A percentile compares a stretch with the other conserved stretches of the same genome.
phyloP scores from a whole-genome alignment of 2,329 filamentous ascomycete genomes.

The Pyricularia pennisetigena region DNA sequence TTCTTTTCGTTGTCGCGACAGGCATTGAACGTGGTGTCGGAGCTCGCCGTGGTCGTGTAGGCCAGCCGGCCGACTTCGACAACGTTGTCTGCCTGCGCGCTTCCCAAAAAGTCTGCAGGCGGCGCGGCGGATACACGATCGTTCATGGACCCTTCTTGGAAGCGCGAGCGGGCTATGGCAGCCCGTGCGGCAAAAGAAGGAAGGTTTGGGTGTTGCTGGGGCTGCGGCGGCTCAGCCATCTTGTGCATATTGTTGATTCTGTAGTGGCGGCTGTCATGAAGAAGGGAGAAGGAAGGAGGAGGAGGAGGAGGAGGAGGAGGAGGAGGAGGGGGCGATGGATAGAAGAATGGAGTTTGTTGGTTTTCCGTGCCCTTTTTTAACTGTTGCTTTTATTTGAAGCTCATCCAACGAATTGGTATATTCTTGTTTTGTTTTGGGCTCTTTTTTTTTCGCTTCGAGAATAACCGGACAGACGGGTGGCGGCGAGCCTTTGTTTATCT shows the following conservation, averaged over 20 bases:
- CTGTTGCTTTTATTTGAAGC: neutral
- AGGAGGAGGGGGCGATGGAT: neutral
- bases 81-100: slow-evolving; percentile 11
- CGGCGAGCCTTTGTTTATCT: neutral
- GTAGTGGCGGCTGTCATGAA: neutral
- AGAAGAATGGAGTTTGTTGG: neutral
- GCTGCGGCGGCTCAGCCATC: slow-evolving; percentile 11
- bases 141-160: slow-evolving; percentile 81
- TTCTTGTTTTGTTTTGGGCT: neutral
- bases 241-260: neutral
- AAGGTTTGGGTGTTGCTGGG: slow-evolving; percentile 7
- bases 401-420: neutral
- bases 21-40: neutral
- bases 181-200: slow-evolving; percentile 2
- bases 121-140: slow-evolving; percentile 65
- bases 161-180: slow-evolving; percentile 30
- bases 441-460: neutral
- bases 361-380: neutral
- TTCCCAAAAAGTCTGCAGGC: slow-evolving; percentile 54
- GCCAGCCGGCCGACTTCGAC: neutral
- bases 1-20: neutral
- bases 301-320: neutral
- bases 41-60: neutral
- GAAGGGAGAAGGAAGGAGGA: neutral
- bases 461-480: neutral